Conservation (phyloP, 805 yeast species). For the Starmerella bombi region DNA sequence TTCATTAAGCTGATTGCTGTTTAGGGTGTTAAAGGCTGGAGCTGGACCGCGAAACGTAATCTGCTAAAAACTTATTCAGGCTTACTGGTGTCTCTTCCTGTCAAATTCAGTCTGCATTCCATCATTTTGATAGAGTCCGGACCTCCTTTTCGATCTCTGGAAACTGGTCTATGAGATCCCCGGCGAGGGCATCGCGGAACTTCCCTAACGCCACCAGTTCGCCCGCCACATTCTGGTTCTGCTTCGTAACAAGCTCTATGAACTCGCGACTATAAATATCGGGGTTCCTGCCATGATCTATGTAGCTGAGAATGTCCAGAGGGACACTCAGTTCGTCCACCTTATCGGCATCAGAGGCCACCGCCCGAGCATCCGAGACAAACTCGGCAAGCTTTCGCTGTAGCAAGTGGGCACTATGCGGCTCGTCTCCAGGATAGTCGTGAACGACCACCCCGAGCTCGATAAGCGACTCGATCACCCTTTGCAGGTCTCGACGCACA, state of each 20-base stretch:
- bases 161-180: conserved; percentile 58
- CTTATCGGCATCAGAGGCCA: conserved; percentile 12
- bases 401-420: conserved; percentile 54
- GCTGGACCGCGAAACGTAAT: no score
- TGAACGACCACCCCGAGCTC: conserved; percentile 87
- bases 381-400: conserved; percentile 22
- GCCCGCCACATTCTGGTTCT: conserved; percentile 79
- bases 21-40: no score
- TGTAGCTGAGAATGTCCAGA: conserved; percentile 73
- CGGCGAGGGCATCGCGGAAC: conserved; percentile 53
- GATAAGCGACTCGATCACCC: conserved; percentile 62
- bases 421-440: conserved; percentile 74
- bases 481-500: conserved; percentile 32
- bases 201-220: conserved; percentile 55
- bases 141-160: no score
- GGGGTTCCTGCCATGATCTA: conserved; percentile 94
- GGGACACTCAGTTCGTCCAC: conserved; percentile 32
- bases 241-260: conserved; percentile 80
- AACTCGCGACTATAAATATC: conserved; percentile 95
- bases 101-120: no score
- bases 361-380: conserved; percentile 16
- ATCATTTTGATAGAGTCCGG: no score
- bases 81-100: no score
- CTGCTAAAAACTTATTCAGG: no score
- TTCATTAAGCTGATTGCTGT: no score